A percentile compares a stretch with the other conserved stretches of the same genome.
Conservation (phyloP, 2,329 filamentous ascomycete genomes). For the Cercospora janseana region DNA sequence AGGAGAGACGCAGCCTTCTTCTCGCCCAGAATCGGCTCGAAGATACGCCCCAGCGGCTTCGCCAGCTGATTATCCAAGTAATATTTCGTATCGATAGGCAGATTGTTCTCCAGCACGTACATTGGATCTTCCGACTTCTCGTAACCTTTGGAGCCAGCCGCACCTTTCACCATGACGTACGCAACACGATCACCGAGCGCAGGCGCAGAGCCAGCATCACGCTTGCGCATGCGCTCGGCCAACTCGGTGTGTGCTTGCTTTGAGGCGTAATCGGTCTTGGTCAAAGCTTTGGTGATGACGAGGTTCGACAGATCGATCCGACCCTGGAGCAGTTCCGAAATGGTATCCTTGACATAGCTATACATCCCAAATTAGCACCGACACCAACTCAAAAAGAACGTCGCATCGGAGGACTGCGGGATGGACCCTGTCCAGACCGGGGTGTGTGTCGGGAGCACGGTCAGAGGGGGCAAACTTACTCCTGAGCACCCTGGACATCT, state of each 20-base stretch:
- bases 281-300: constrained; percentile 95
- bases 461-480: constrained; percentile 60
- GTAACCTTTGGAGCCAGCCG: constrained; percentile 87
- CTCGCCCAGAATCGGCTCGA: constrained; percentile 95
- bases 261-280: constrained; percentile 82
- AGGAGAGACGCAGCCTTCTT: constrained; percentile 83
- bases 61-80: constrained; percentile 98
- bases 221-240: constrained; percentile 93
- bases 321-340: constrained; percentile 92
- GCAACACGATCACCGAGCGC: constrained; percentile 92
- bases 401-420: constrained; percentile 14
- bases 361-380: constrained; percentile 40
- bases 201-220: constrained; percentile 90
- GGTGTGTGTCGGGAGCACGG: background rate
- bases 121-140: constrained; percentile 97
- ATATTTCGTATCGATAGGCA: constrained; percentile 97
- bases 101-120: constrained; percentile 93
- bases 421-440: constrained; percentile 4
- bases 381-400: background rate
- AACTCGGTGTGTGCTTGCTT: constrained; percentile 97
- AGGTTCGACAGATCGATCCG: constrained; percentile 99
- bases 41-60: constrained; percentile 90
- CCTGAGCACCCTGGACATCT: constrained; percentile 85
- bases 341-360: constrained; percentile 94
- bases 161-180: constrained; percentile 95